Evolutionary conservation across 805 yeast species (phyloP).

Genomic region (Lipomyces starkeyi): DNA sequence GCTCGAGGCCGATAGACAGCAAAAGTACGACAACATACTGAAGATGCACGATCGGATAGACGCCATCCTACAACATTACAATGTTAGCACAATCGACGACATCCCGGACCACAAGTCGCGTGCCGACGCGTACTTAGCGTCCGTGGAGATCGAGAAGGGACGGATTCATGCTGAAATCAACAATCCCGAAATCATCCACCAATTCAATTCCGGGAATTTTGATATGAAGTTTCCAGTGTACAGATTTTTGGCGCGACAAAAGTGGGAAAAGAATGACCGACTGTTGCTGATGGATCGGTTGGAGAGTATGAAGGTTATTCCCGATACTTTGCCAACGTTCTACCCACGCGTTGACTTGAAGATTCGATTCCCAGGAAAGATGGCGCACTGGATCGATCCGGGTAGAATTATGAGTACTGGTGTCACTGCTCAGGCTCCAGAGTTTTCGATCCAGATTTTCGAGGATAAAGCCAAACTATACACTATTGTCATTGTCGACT

Average conservation of each 20-base stretch:
- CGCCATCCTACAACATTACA: slow-evolving; percentile 12
- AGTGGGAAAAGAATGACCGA: slow-evolving; percentile 74
- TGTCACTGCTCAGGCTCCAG: slow-evolving; percentile 78
- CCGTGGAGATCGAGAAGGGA: slow-evolving; percentile 42
- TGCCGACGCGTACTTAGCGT: slow-evolving; percentile 13
- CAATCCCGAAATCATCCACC: slow-evolving; percentile 84
- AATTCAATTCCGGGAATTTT: slow-evolving; percentile 59
- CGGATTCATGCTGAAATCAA: slow-evolving; percentile 66
- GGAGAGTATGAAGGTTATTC: slow-evolving; percentile 82
- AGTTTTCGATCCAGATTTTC: slow-evolving; percentile 74
- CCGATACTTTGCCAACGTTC: slow-evolving; percentile 91
- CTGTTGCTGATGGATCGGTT: slow-evolving; percentile 90
- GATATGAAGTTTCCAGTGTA: slow-evolving; percentile 83
- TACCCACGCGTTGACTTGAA: slow-evolving; percentile 79
- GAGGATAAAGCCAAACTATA: slow-evolving; percentile 63
- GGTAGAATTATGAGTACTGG: slow-evolving; percentile 76
- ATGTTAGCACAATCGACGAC: slow-evolving; percentile 6
- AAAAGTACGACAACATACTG: slow-evolving; percentile 26
- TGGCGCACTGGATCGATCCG: slow-evolving; percentile 71
- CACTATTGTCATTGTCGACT: slow-evolving; percentile 83
- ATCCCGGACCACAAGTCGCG: slow-evolving; percentile 17
- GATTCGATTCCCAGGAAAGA: slow-evolving; percentile 72
- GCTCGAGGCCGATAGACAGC: slow-evolving; percentile 50
- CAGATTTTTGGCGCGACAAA: slow-evolving; percentile 66
- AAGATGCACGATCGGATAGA: slow-evolving; percentile 20